Conservation (phyloP, 345 rosid genomes). For the Heritiera littoralis region DNA sequence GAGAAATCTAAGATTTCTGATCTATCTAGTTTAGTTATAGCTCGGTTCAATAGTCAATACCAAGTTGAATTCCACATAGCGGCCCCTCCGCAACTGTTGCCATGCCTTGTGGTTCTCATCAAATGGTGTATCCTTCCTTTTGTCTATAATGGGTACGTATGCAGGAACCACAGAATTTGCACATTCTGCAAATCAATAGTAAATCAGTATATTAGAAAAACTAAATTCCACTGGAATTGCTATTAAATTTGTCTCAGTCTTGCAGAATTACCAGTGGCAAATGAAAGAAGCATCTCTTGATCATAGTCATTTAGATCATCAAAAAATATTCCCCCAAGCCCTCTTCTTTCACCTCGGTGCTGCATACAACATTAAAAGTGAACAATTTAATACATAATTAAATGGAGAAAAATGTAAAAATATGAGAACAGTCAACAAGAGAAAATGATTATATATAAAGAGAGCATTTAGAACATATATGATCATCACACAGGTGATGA, state of each 20-base stretch:
- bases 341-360: constrained; percentile 95
- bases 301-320: constrained; percentile 91
- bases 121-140: constrained; percentile 72
- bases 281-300: constrained; percentile 93
- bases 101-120: constrained; percentile 87
- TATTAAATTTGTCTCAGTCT: neutral
- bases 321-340: constrained; percentile 97
- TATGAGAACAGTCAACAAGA: neutral
- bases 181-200: constrained; percentile 60
- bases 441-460: neutral
- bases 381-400: neutral
- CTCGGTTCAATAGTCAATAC: constrained; percentile 52
- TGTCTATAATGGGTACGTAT: constrained; percentile 85
- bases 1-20: neutral
- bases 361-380: constrained; percentile 36
- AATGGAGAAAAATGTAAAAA: neutral
- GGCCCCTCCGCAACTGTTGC: constrained; percentile 96
- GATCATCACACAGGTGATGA: neutral
- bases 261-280: constrained; percentile 73
- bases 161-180: constrained; percentile 91
- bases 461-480: neutral
- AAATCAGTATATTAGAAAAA: neutral
- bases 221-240: neutral
- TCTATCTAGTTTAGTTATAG: neutral
- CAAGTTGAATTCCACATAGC: constrained; percentile 97